A percentile compares a stretch with the other conserved stretches of the same genome.
Conservation (phyloP, 73 alveolate genomes). For the Paramecium primaurelia region DNA sequence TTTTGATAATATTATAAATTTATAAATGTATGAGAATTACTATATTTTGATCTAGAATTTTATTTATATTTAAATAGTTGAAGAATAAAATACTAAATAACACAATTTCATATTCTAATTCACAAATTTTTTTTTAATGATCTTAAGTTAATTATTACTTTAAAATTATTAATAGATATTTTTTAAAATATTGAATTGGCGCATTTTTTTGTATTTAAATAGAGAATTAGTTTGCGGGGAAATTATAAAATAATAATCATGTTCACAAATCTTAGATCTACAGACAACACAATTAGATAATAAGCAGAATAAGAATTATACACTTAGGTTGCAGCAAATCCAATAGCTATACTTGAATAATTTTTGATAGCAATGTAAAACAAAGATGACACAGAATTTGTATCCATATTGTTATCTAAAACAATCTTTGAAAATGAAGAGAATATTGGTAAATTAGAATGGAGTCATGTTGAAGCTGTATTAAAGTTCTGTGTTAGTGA, state of each 20-base stretch:
- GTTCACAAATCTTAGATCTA: constrained; percentile 19
- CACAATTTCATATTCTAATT: too few species aligned
- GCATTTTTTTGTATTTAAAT: constrained; percentile 5
- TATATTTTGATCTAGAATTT: too few species aligned
- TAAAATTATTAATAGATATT: neutral
- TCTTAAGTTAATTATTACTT: neutral
- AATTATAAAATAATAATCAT: neutral
- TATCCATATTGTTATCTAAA: neutral
- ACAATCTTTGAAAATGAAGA: constrained; percentile 31
- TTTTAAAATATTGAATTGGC: neutral
- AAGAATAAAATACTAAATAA: too few species aligned
- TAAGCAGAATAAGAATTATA: neutral
- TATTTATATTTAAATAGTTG: too few species aligned
- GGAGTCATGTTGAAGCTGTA: neutral
- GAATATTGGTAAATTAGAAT: neutral
- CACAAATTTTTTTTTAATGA: neutral
- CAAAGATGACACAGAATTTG: constrained; percentile 34
- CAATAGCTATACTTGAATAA: neutral
- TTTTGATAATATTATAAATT: too few species aligned
- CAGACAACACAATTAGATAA: neutral
- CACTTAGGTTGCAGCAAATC: neutral
- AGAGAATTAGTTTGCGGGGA: neutral
- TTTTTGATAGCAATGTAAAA: neutral
- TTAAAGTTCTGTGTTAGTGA: neutral
- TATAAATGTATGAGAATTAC: too few species aligned